Evolutionary conservation across 805 yeast genomes (phyloP), one percentile per base, ranked within the genome.

Genomic region (Suhomyces tanzawaensis): DNA sequence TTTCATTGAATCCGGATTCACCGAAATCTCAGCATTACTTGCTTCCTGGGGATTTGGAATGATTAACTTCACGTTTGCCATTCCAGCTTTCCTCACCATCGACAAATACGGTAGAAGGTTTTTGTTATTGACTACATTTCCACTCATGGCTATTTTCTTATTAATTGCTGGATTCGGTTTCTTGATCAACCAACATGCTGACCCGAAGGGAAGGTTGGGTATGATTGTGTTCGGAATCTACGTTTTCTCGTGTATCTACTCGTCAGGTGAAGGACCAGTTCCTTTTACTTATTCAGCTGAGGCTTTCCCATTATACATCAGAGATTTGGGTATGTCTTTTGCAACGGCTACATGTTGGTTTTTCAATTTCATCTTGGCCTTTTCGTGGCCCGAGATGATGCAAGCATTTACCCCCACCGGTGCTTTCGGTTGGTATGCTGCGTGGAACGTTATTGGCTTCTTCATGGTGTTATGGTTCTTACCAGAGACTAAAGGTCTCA

Each of bases 231-330:
- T 79, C 44, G 95, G 95, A 47, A 81, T 87, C 40, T 87, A 87
- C 57, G 54, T 87, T 19, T 87, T 76, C 61, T 69, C 87, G 0
- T 72, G 78, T 30, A 81, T 83, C 39, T 87, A 87, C 62, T 85
- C 95, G 0, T 78, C 85, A 3, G 91, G 95, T 37, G 87, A 84
- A 58, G 95, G 95, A 28, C 95, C 95, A 11, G 93, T 87, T 30
- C 95, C 95, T 3, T 87, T 86, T 66, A 83, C 93, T 1, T 85
- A 87, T 55, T 81, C 89, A 16, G 95, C 95, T 8, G 95, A 87
- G 60, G 85, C 83, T 50, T 77, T 66, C 83, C 88, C 91, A 43
- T 69, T 85, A 52, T 82, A 83, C 53, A 77, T 85, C 44, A 77
- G 95, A 63, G 89, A 86, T 48, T 64, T 85, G 37, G 90, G 91